These are phyloP conservation scores for Mortierella antarctica DNA, from an alignment of 192 early-diverging fungal species.

Conservation along the genomic window DNA sequence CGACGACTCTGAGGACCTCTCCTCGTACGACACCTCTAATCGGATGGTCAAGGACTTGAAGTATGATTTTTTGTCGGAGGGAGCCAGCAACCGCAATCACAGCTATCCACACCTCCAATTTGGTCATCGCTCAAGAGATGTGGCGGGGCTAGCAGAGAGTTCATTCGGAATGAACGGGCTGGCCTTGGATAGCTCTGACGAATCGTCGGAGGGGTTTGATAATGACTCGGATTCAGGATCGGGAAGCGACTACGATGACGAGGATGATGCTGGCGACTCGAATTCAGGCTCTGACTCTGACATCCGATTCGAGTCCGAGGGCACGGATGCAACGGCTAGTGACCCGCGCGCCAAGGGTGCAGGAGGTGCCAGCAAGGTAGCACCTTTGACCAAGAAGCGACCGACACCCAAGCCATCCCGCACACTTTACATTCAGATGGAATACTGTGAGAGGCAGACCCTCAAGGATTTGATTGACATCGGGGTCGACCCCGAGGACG, in stretches of 20 bases:
- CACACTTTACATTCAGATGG: constrained; percentile 97
- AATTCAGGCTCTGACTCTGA: constrained; percentile 48
- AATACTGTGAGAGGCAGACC: constrained; percentile 97
- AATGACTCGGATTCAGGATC: constrained; percentile 18
- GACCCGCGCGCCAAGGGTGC: neutral
- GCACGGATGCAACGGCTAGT: constrained; percentile 18
- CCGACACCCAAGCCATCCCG: constrained; percentile 42
- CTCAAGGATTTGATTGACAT: constrained; percentile 84
- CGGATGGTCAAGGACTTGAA: constrained; percentile 38
- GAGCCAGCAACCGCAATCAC: constrained; percentile 32
- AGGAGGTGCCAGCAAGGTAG: neutral
- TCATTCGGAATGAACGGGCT: constrained; percentile 52
- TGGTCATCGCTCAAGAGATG: constrained; percentile 38
- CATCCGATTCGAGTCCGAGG: constrained; percentile 53
- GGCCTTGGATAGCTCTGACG: constrained; percentile 48
- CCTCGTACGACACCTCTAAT: constrained; percentile 16
- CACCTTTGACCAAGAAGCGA: constrained; percentile 16
- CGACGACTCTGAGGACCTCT: constrained; percentile 12
- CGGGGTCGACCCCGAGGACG: constrained; percentile 81
- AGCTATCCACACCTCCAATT: constrained; percentile 44
- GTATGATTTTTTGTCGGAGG: constrained; percentile 61
- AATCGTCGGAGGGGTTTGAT: constrained; percentile 20
- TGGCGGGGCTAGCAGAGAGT: constrained; percentile 32
- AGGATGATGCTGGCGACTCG: constrained; percentile 21
- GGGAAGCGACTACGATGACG: constrained; percentile 37